Percentiles rank a stretch among this genome's conserved stretches.
Evolutionary conservation across 768 basidiomycete genomes (phyloP).

Genomic region (Lentinula raphanica): DNA sequence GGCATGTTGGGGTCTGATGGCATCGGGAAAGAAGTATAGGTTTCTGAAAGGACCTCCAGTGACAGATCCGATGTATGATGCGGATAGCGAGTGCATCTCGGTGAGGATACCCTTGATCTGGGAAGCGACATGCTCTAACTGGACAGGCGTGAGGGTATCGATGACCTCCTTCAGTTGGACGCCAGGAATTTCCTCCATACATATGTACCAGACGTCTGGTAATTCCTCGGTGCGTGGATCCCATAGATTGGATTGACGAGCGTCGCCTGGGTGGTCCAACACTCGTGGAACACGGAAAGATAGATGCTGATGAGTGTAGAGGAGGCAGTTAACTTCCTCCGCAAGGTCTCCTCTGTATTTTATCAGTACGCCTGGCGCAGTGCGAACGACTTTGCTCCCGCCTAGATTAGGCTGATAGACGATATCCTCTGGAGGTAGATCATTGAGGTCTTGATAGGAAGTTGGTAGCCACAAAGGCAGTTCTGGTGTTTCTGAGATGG

Average conservation of each 20-base stretch:
- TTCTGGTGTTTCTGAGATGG: not conserved
- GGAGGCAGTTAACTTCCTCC: constrained; percentile 9
- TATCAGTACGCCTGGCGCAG: constrained; percentile 9
- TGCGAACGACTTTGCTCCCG: constrained; percentile 10
- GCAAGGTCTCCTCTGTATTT: constrained; percentile 11
- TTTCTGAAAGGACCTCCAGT: constrained; percentile 19
- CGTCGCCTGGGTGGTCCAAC: constrained; percentile 20
- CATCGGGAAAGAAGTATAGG: constrained; percentile 9
- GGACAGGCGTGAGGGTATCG: constrained; percentile 14
- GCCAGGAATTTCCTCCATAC: constrained; percentile 22
- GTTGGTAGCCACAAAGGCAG: not conserved
- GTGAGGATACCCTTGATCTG: constrained; percentile 16
- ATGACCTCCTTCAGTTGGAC: constrained; percentile 21
- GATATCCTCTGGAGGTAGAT: constrained; percentile 5
- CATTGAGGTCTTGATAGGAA: constrained; percentile 3
- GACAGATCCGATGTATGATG: constrained; percentile 15
- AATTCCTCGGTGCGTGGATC: not conserved
- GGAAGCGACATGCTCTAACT: constrained; percentile 19
- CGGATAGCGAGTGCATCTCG: constrained; percentile 12
- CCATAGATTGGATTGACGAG: not conserved
- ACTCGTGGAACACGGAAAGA: constrained; percentile 11
- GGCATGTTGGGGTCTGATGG: constrained; percentile 6
- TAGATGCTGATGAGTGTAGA: constrained; percentile 2
- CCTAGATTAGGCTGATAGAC: constrained; percentile 8
- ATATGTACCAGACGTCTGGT: constrained; percentile 22